Evolutionary conservation across 1,284 basidiomycete genomes (phyloP), one percentile per base, ranked within the genome.

Genomic region (Kwoniella shivajii): DNA sequence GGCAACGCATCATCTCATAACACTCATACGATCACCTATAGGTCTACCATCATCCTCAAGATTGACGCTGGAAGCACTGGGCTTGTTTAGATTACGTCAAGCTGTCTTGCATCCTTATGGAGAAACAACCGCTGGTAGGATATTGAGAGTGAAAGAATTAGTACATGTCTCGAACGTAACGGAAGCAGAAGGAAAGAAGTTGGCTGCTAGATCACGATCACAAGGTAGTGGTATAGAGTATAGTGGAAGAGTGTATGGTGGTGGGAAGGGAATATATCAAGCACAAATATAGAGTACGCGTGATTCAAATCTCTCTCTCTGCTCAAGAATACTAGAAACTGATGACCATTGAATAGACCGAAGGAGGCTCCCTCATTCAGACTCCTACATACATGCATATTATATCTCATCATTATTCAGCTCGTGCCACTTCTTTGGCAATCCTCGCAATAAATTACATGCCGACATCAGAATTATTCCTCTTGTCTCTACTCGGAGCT

Each of bases 141-240:
- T 83, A 33, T 66, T 83, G 18, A 69, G 65, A 22, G 78, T 83
- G 46, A 83, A 83, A 72, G 82, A 83, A 71, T 66, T 83, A 44
- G 79, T 83, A 9, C 69, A 76, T 31, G 82, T 83, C 27, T 72
- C 75, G 57, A 82, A 81, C 60, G 80, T 83, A 4, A 66, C 63
- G 6, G 62, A 72, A 57, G 63, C 65, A 52, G 64, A 73, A 50
- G 73, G 72, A 13, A 41, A 44, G 44, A 50, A 56, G 18, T 58
- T 68, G 51, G 56, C 65, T 43, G 60, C 51, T 39, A 60, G 66
- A 56, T 60, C 63, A 20, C 60, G 68, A 46, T 60, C 66, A 13
- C 73, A 78, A 64, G 73, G 69, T 2, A 63, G 63, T 30, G 78
- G 78, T 1, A 58, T 77, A 55, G 68, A 64, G 20, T 41, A 61